Evolutionary conservation across 2,329 filamentous ascomycete genomes (phyloP), one percentile per base, ranked within the genome.

Genomic region (Sporothrix luriei): DNA sequence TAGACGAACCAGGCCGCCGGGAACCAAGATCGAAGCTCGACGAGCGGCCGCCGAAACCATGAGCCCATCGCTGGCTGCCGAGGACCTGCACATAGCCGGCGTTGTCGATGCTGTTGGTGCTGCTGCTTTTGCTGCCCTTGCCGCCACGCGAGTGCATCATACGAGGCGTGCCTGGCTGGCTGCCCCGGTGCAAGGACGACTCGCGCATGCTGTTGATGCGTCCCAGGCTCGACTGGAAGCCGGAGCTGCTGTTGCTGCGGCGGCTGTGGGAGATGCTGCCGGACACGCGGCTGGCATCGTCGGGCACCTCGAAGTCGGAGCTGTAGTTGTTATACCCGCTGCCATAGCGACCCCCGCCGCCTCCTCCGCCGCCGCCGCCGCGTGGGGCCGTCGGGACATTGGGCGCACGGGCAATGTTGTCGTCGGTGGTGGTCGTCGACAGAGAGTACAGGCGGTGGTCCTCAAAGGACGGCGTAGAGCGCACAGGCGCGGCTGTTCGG

Each of bases 191-290:
- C 71, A 55, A 19, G 1, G 79, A 78, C 29, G 79, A 77, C 74
- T 86, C 84, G 68, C 85, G 86, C 75, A 88, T 82, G 78, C 87
- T 91, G 76, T 89, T 89, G 75, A 90, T 85, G 72, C 87, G 85
- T 57, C 84, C 83, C 66, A 89, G 79, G 55, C 82, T 83, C 11
- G 85, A 80, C 74, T 87, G 87, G 75, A 90, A 89, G 76, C 89
- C 91, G 48, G 91, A 92, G 77, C 89, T 91, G 82, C 91, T 94
- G 77, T 93, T 93, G 80, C 92, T 95, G 70, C 91, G 87, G 71
- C 90, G 87, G 16, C 87, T 86, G 65, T 87, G 84, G 24, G 86
- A 84, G 38, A 78, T 76, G 72, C 82, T 81, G 72, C 81, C 82
- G n/a, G 85, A 87, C 70, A 84, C 78, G 68, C 83, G 80, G 75